Base-by-base conservation (phyloP, 306 rosid species). In the Cyclanthera cordifolia region DNA sequence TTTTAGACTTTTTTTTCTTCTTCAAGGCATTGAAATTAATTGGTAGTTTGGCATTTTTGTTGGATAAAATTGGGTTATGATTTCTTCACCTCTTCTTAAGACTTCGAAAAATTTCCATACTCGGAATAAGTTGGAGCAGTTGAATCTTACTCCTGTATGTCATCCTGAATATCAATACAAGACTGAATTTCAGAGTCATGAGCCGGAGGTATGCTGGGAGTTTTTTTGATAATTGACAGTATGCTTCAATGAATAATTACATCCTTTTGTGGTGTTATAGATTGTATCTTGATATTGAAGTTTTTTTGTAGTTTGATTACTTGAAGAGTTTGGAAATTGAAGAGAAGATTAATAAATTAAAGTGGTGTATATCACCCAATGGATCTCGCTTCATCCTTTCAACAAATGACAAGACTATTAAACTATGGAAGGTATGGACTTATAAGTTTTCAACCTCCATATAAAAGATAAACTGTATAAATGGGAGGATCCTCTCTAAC, bases 101-200 rank as follows among this genome's bases (percentile, higher is more conserved):
- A 75, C 72, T 71, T 71, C 50, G 14, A 72, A 68, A 73, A 55
- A 76, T 74, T 52, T 53, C 28, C 73, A 6, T 39, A 20, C 75
- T 37, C 83, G 67, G 24, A 71, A 77, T 46, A 69, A 75, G 46
- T 66, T 88, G 91, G 95, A 85, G 79, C 73, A 72, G 73, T 48
- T 71, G 87, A 85, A 85, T 77, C 73, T 64, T 11, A 21, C 81
- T 21, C 46, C 81, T 23, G 67, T 48, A 0, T 59, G 41, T 76
- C 84, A 72, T 73, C 85, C 87, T 21, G 63, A 75, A 32, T 83
- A 64, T 53, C 87, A 63, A 17, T 85, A 76, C 65, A 85, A 77
- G 82, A 78, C 87, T 2, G 89, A 88, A 67, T 88, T 83, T 79
- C 89, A 85, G 74, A 82, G 91, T 52, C 91, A 88, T 53, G 84